Evolutionary conservation across 768 basidiomycete species (phyloP).

Genomic region (Russula vinacea): DNA sequence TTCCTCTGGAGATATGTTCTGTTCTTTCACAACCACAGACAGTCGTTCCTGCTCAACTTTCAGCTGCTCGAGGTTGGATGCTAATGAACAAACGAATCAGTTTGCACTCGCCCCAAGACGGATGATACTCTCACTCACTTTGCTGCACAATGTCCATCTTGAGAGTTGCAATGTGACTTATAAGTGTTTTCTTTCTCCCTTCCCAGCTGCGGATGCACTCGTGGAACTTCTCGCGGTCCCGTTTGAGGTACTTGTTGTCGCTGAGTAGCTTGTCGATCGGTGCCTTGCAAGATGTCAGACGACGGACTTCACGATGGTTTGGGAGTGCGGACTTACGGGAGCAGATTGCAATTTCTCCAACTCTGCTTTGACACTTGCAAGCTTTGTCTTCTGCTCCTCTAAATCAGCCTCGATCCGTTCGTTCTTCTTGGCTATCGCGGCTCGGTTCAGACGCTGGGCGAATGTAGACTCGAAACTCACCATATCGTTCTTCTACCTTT

Average conservation of each 20-base stretch:
- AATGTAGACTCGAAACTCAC: constrained; percentile 41
- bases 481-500: constrained; percentile 70
- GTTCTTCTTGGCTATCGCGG: constrained; percentile 59
- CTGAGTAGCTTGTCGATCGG: constrained; percentile 62
- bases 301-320: neutral
- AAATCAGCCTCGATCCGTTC: constrained; percentile 63
- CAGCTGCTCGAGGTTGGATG: constrained; percentile 54
- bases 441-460: neutral
- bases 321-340: constrained; percentile 45
- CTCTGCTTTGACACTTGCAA: constrained; percentile 50
- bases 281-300: constrained; percentile 34
- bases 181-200: constrained; percentile 61
- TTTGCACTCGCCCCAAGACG: neutral
- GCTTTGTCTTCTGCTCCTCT: constrained; percentile 50
- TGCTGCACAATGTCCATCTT: constrained; percentile 59
- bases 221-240: constrained; percentile 76
- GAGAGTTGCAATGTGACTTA: constrained; percentile 63
- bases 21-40: constrained; percentile 65
- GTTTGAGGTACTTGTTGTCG: constrained; percentile 59
- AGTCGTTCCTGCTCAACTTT: constrained; percentile 63
- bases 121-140: constrained; percentile 41
- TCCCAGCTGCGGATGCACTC: constrained; percentile 71
- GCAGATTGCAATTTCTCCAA: constrained; percentile 57
- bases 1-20: constrained; percentile 90
- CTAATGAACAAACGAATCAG: constrained; percentile 6